Evolutionary conservation across 495 filamentous ascomycete species (phyloP).

Genomic region (Podospora comata): DNA sequence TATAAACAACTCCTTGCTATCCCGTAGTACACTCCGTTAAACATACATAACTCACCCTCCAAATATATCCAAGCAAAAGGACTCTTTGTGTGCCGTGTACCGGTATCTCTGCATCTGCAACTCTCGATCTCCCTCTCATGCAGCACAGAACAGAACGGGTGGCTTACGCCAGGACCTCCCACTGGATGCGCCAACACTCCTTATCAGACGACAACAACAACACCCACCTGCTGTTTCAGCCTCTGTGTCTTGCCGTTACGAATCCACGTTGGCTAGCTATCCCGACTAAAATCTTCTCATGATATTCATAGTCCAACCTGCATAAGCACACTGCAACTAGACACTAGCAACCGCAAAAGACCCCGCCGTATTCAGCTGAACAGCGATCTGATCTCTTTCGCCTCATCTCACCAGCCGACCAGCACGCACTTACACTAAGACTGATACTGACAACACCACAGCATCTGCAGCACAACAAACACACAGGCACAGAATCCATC

Average conservation of each 20-base stretch:
- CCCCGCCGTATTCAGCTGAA: neutral
- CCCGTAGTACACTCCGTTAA: neutral
- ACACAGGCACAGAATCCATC: neutral
- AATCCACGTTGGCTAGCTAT: neutral
- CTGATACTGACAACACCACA: neutral
- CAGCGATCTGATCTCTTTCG: neutral
- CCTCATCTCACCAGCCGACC: neutral
- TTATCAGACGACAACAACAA: neutral
- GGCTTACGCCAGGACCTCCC: neutral
- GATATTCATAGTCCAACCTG: neutral
- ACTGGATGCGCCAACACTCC: neutral
- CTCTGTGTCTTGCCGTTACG: conserved; percentile 7
- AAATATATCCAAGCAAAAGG: neutral
- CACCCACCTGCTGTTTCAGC: conserved; percentile 3
- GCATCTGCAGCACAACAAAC: neutral
- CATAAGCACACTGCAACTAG: neutral
- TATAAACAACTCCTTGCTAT: too few relatives aligned
- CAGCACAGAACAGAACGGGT: neutral
- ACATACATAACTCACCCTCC: too few relatives aligned
- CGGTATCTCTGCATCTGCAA: neutral
- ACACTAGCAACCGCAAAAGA: neutral
- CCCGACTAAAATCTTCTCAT: neutral
- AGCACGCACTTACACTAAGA: neutral
- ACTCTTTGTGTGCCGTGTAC: neutral
- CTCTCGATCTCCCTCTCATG: neutral